Base-by-base conservation (phyloP, 768 basidiomycete genomes). In the Solioccasus polychromus region DNA sequence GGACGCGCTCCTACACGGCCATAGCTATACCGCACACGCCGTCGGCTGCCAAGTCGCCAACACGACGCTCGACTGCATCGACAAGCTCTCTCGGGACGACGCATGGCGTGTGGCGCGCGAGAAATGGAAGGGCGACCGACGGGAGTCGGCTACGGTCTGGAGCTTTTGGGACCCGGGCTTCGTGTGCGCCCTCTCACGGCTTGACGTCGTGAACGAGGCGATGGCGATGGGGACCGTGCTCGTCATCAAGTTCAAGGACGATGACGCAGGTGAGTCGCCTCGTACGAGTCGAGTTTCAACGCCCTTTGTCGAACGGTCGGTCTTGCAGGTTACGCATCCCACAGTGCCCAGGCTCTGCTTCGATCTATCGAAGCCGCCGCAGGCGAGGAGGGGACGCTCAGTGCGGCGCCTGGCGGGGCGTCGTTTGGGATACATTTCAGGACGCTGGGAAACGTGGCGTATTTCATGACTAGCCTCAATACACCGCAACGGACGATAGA, bases 11-110 rank as follows among this genome's bases (percentile, higher is more conserved):
- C 71, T 97, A 2, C 95, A 98, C 50, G 95, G 95, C 0, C 95
- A 98, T 63, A 92, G 88, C 45, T 98, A 98, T 64, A 96, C 92
- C 0, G 95, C 95, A 3, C 90, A 96, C 62, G 80, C 95, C 0
- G 75, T 96, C 30, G 95, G 92, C 1, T 97, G 95, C 65, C 85
- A 88, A 51, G 89, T 96, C 11, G 95, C 95, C 1, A 84, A 85
- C 53, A 80, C 83, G 65, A 80, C 92, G 3, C 71, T 97, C 32
- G 71, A 78, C 26, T 68, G 87, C 47, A 60, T 94, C 8, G 82
- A 85, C 39, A 50, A 71, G 32, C 62, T 79, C 14, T 60, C 59
- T 19, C 47, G 53, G 24, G 73, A 76, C 47, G 75, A 75, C 9
- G 68, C 66, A 8, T 96, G 90, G 88, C 62, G 60, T 8, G 62